These are phyloP conservation scores for Aspergillus glaucus DNA, from an alignment of 2,329 filamentous ascomycete species.

Conservation along the genomic window DNA sequence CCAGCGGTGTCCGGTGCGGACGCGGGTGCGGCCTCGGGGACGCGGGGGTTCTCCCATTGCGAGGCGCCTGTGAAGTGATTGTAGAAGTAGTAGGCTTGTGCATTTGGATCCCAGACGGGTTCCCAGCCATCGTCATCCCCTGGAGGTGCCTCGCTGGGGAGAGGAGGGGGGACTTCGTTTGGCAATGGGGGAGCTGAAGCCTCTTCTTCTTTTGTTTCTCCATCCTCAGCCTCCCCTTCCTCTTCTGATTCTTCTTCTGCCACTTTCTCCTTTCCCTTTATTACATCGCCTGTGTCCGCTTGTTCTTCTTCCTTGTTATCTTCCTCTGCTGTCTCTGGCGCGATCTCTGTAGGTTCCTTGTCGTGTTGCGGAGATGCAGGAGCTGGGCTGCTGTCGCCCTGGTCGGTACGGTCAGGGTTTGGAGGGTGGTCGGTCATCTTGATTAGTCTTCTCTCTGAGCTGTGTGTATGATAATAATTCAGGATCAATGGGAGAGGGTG, in stretches of 20 bases:
- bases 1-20: constrained; percentile 21
- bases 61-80: constrained; percentile 69
- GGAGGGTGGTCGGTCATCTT: constrained; percentile 8
- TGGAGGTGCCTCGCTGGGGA: constrained; percentile 49
- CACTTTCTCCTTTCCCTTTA: constrained; percentile 2
- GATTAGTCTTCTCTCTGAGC: constrained; percentile 5
- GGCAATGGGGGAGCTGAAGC: constrained; percentile 37
- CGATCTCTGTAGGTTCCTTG: not conserved
- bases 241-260: constrained; percentile 41
- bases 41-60: constrained; percentile 82
- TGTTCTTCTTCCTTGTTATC: not conserved
- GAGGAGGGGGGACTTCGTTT: constrained; percentile 40
- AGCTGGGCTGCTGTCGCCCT: constrained; percentile 5
- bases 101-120: constrained; percentile 64
- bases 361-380: not conserved
- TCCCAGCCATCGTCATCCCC: constrained; percentile 68
- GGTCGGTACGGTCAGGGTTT: not conserved
- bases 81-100: constrained; percentile 73
- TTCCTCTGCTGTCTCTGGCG: constrained; percentile 45
- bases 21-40: constrained; percentile 44
- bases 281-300: constrained; percentile 3
- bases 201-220: constrained; percentile 13
- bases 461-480: no score
- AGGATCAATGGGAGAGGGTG: not conserved
- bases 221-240: constrained; percentile 6